Percentiles rank a stretch among this genome's conserved stretches.
phyloP scores from a whole-genome alignment of 345 rosid genomes.

The Brassica nigra region DNA sequence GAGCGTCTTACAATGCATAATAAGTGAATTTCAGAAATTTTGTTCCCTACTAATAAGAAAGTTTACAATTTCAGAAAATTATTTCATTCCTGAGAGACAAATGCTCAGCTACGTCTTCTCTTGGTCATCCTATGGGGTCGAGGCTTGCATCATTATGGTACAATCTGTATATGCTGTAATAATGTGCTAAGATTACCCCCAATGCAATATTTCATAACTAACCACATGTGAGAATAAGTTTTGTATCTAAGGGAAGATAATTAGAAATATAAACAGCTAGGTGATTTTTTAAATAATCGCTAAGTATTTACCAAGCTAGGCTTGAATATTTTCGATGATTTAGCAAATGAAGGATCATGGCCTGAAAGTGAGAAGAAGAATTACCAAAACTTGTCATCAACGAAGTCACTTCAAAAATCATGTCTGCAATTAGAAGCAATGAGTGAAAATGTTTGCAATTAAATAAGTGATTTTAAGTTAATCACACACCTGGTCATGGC shows the following conservation, averaged over 20 bases:
- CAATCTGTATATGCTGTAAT: constrained; percentile 71
- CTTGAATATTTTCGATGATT: constrained; percentile 78
- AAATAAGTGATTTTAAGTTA: too few relatives aligned
- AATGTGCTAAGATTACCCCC: constrained; percentile 93
- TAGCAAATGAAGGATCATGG: constrained; percentile 80
- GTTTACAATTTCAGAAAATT: too few relatives aligned
- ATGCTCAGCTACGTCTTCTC: too few relatives aligned
- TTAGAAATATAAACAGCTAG: constrained; percentile 4
- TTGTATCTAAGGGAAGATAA: constrained; percentile 62
- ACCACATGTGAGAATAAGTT: constrained; percentile 95
- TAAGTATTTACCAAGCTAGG: constrained; percentile 65
- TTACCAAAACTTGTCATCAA: neutral
- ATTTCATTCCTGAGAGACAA: too few relatives aligned
- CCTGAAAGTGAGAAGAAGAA: constrained; percentile 50
- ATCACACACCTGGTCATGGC: constrained; percentile 82
- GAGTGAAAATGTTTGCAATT: too few relatives aligned
- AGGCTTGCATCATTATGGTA: neutral
- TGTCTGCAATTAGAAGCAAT: too few relatives aligned
- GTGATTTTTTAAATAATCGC: neutral
- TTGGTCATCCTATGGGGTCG: too few relatives aligned
- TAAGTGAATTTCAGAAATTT: too few relatives aligned
- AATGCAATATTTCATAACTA: constrained; percentile 92
- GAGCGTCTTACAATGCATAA: too few relatives aligned
- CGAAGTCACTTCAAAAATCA: neutral
- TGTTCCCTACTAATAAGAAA: too few relatives aligned